Conservation (phyloP, 768 basidiomycete species). For the Xerocomus brunneocitrinus region DNA sequence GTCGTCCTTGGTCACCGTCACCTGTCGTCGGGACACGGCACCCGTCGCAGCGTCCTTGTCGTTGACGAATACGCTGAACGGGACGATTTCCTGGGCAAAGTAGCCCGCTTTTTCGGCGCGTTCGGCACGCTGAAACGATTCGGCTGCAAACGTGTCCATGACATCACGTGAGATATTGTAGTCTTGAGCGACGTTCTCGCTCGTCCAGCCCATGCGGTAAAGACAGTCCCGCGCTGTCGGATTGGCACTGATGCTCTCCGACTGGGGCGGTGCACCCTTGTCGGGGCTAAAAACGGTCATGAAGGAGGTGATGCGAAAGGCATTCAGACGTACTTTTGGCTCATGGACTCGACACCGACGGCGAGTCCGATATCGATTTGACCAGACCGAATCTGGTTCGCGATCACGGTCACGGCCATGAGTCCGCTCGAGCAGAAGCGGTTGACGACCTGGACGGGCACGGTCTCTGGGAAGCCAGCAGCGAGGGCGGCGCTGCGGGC, state of each 20-base stretch:
- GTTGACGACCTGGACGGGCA: constrained; percentile 71
- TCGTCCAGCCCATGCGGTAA: constrained; percentile 86
- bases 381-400: constrained; percentile 72
- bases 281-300: constrained; percentile 46
- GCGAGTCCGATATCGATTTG: constrained; percentile 80
- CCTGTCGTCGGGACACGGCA: constrained; percentile 35
- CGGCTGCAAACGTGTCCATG: constrained; percentile 71
- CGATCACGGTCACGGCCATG: constrained; percentile 76
- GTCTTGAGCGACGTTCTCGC: constrained; percentile 78
- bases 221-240: constrained; percentile 55
- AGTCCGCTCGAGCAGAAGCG: constrained; percentile 82
- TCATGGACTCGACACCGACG: constrained; percentile 86
- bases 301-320: neutral
- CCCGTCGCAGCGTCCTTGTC: constrained; percentile 53
- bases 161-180: constrained; percentile 67
- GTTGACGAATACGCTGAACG: constrained; percentile 62
- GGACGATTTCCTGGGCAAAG: constrained; percentile 69
- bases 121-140: constrained; percentile 77
- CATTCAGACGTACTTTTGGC: constrained; percentile 49
- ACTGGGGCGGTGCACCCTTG: constrained; percentile 53
- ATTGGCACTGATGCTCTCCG: constrained; percentile 56
- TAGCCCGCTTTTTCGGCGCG: constrained; percentile 61
- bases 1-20: constrained; percentile 67
- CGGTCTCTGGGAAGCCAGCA: constrained; percentile 75
- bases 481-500: constrained; percentile 72